These are phyloP conservation scores for Argentina anserina DNA, from an alignment of 306 rosid species.

Conservation along the genomic window DNA sequence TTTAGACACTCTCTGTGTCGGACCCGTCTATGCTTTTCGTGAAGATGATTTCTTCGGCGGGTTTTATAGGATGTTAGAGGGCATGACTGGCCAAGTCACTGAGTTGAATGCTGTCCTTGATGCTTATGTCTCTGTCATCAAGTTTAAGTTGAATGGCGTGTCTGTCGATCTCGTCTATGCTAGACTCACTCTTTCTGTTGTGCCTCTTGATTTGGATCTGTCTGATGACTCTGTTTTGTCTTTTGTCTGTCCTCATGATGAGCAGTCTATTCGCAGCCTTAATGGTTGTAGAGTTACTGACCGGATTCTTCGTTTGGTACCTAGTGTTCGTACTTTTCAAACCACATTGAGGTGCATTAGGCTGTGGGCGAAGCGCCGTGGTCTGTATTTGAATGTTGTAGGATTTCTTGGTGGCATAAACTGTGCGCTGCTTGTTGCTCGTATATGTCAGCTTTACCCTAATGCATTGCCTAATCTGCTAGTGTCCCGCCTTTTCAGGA, in stretches of 20 bases:
- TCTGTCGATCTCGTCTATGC: slow-evolving; percentile 92
- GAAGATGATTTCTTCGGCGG: slow-evolving; percentile 92
- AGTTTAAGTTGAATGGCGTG: slow-evolving; percentile 70
- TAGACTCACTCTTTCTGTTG: slow-evolving; percentile 71
- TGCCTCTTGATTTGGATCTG: slow-evolving; percentile 82
- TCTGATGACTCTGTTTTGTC: slow-evolving; percentile 80
- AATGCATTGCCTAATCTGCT: slow-evolving; percentile 90
- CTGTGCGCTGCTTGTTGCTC: slow-evolving; percentile 95
- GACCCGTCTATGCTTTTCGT: slow-evolving; percentile 87
- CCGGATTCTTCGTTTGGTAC: slow-evolving; percentile 81
- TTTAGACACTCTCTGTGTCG: slow-evolving; percentile 94
- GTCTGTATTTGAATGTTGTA: slow-evolving; percentile 38
- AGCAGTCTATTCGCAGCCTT: slow-evolving; percentile 88
- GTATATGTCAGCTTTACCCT: slow-evolving; percentile 91
- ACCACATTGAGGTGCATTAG: slow-evolving; percentile 71
- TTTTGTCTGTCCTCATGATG: slow-evolving; percentile 48
- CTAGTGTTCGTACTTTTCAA: slow-evolving; percentile 83
- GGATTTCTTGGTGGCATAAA: slow-evolving; percentile 99
- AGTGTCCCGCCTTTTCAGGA: slow-evolving; percentile 85
- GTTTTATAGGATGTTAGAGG: slow-evolving; percentile 62
- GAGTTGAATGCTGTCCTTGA: slow-evolving; percentile 90
- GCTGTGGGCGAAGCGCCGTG: neutral
- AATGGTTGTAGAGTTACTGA: slow-evolving; percentile 94
- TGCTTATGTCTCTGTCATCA: slow-evolving; percentile 83
- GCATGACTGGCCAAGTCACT: slow-evolving; percentile 69